Conservation (phyloP, 805 yeast genomes). For the Pichia eremophila region DNA sequence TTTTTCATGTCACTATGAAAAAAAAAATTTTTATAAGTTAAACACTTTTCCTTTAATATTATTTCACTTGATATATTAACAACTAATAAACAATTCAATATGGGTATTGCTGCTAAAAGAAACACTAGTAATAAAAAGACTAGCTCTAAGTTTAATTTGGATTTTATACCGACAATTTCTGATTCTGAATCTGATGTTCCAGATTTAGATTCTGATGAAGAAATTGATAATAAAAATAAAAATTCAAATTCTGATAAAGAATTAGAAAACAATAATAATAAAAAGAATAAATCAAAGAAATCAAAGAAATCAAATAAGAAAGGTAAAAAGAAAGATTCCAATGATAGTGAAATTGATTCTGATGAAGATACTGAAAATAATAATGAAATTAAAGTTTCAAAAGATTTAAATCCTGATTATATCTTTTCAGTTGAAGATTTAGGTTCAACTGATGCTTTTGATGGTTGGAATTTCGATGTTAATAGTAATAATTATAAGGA, state of each 20-base stretch:
- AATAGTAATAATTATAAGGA: constrained; percentile 22
- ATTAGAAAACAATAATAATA: constrained; percentile 1
- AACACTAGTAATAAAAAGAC: background rate
- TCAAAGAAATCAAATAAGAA: constrained; percentile 1
- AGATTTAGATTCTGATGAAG: constrained; percentile 28
- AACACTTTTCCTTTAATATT: background rate
- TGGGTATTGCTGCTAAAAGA: background rate
- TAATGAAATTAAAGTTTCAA: constrained; percentile 32
- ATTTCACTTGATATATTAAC: too few species aligned
- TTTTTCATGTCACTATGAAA: background rate
- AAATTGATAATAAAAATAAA: constrained; percentile 11
- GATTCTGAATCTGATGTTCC: constrained; percentile 66
- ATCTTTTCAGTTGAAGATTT: constrained; percentile 47
- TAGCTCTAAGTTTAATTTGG: constrained; percentile 23
- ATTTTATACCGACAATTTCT: constrained; percentile 64
- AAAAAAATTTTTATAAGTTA: background rate
- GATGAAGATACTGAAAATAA: constrained; percentile 17
- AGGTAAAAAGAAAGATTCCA: background rate
- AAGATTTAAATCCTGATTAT: constrained; percentile 66
- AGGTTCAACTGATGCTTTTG: constrained; percentile 32
- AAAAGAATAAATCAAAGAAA: background rate
- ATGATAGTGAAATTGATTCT: constrained; percentile 12
- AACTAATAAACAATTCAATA: background rate
- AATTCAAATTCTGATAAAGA: constrained; percentile 1
- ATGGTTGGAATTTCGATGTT: constrained; percentile 80